phyloP scores from a whole-genome alignment of 371 early-diverging fungal species.

The Lichtheimia corymbifera region DNA sequence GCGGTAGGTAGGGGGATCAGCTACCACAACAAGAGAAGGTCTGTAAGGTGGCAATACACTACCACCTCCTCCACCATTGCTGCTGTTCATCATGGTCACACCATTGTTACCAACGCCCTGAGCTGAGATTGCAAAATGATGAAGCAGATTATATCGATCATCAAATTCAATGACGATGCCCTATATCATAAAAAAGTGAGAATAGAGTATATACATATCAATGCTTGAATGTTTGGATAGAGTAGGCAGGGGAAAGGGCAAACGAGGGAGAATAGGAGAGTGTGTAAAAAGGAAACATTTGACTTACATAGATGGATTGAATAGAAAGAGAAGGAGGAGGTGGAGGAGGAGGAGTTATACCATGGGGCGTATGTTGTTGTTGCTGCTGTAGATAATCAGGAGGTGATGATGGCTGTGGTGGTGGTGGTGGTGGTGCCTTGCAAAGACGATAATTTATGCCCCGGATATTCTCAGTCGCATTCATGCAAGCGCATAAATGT shows the following conservation, averaged over 20 bases:
- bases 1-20: slow-evolving; percentile 26
- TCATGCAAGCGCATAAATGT: slow-evolving; percentile 44
- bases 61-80: background rate
- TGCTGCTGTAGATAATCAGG: slow-evolving; percentile 22
- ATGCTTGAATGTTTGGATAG: slow-evolving; percentile 2
- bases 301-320: slow-evolving; percentile 34
- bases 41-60: slow-evolving; percentile 14
- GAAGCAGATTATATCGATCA: slow-evolving; percentile 39
- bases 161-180: slow-evolving; percentile 46
- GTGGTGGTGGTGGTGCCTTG: slow-evolving; percentile 9
- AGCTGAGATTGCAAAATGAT: slow-evolving; percentile 31
- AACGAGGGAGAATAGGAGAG: background rate
- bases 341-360: slow-evolving; percentile 4
- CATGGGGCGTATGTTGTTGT: slow-evolving; percentile 7
- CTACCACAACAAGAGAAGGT: background rate
- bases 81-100: background rate
- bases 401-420: slow-evolving; percentile 16
- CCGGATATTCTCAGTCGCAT: slow-evolving; percentile 52
- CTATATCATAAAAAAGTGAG: slow-evolving; percentile 19
- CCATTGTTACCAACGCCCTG: slow-evolving; percentile 10
- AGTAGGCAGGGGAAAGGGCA: background rate
- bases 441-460: slow-evolving; percentile 43
- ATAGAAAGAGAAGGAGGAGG: slow-evolving; percentile 8
- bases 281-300: background rate
- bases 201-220: background rate